Evolutionary conservation across 148 eudicot genomes (phyloP), one percentile per base, ranked within the genome.

Genomic region (Persicaria maculosa): DNA sequence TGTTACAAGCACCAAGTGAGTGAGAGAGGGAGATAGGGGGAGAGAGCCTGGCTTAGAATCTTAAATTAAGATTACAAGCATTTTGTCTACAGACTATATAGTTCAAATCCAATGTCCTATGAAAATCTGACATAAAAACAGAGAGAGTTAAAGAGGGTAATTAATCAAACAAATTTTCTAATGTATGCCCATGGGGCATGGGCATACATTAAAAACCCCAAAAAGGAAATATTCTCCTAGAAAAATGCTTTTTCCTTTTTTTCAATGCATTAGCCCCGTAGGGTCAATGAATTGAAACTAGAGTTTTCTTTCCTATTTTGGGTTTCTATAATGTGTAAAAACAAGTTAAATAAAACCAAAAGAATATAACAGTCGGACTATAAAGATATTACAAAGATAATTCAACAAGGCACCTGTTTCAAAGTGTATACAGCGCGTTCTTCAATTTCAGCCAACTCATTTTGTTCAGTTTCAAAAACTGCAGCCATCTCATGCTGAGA

Each of bases 401-500:
- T 14, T 40, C 15, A 14, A 14, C 20, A 3, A 36, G 47, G 70
- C 68, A 96, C 99, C 97, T 96, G 97, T 79, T 89, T 96, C 75
- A 92, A 79, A 77, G 94, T 86, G 85, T 72, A 78, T 46, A 85
- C 15, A 76, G 97, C 97, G 74, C 89, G 91, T 65, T 90, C 94
- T 84, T 90, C 85, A 67, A 83, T 87, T 83, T 90, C 97, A 47
- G 78, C 71, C 77, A 92, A 78, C 71, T 92, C 92, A 81, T 84
- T 81, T 25, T 83, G 86, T 72, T 89, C 93, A 76, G 83, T 84
- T 44, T 96, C 94, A 85, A 87, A 96, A 73, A 89, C 92, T 65
- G 99, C 84, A 68, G 91, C 89, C 80, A 96, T 88, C 84, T 96
- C 99, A 74, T 96, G 94, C 50, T 92, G 99, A 54, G 94, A 86